Base-by-base conservation (phyloP, 2,329 filamentous ascomycete species). In the Paraphaeosphaeria minitans region DNA sequence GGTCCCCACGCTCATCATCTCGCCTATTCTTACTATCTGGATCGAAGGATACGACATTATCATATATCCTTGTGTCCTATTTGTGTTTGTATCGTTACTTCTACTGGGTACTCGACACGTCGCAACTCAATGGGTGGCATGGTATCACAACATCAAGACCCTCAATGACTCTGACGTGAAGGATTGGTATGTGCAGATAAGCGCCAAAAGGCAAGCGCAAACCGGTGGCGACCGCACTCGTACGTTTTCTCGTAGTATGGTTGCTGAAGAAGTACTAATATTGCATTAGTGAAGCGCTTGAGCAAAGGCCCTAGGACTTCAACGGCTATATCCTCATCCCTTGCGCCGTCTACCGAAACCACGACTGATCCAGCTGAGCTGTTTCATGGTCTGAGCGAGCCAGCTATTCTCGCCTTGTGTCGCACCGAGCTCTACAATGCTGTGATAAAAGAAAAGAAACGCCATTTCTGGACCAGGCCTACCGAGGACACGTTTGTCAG, bases 121-220 rank as follows among this genome's bases (percentile, higher is more conserved):
- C 6, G 82, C 81, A 39, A 82, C 82, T 22, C 81, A 84, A 62
- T 89, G 86, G 86, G 82, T 84, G 4, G 84, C 80, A 2, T 88
- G 86, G 86, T 79, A 82, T 60, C 73, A 79, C 54, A 79, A 80
- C 43, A 81, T 85, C 45, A 79, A 81, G 49, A 77, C 77, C 6
- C 72, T 84, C 29, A 78, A 80, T 43, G 83, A 84, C 61, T 72
- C 76, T n/a, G 81, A 83, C 41, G 77, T 85, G 8, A 73, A 82
- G 33, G 74, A 77, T 14, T 85, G 83, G 82, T 83, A 82, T 66
- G 68, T 76, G 12, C 65, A 75, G 19, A 76, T 71, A 35, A 62
- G 66, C 39, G 59, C 62, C 1, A 66, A 65, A 14, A 61, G 60
- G 46, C 59, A 71, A 21, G 51, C 58, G 19, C 45, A 39, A 10